phyloP scores from a whole-genome alignment of 305 asterid genomes.

The Solanum chacoense region DNA sequence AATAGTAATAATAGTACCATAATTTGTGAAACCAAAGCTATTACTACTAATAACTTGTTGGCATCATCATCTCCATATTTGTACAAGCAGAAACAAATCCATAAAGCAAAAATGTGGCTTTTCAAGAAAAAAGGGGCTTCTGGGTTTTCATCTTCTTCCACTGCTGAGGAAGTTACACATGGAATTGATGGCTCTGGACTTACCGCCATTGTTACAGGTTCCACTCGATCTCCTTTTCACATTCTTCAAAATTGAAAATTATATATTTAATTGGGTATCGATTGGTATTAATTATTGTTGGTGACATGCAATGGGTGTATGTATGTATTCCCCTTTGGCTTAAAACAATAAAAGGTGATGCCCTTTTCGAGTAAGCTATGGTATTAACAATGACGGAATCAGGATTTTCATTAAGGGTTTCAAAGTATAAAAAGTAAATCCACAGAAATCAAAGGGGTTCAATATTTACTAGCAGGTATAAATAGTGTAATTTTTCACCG shows the following conservation, averaged over 20 bases:
- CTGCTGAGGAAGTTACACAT: constrained; percentile 60
- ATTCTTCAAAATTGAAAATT: neutral
- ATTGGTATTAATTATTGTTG: neutral
- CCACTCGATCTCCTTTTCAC: neutral
- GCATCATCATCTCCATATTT: neutral
- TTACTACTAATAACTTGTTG: neutral
- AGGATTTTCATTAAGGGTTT: neutral
- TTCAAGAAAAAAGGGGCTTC: constrained; percentile 37
- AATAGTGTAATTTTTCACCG: neutral
- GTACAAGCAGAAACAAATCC: neutral
- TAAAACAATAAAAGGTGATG: neutral
- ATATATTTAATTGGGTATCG: neutral
- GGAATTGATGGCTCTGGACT: constrained; percentile 68
- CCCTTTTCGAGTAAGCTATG: neutral
- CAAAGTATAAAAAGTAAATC: neutral
- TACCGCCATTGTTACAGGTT: constrained; percentile 88
- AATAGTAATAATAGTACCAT: neutral
- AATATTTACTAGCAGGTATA: neutral
- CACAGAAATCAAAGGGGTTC: neutral
- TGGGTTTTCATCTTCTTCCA: constrained; percentile 55
- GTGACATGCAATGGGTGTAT: neutral
- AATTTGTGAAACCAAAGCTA: neutral
- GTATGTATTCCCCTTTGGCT: neutral
- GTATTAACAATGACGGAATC: neutral
- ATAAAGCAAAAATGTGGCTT: constrained; percentile 30